phyloP scores from a whole-genome alignment of 2,329 filamentous ascomycete species.

The Apiospora aurea region DNA sequence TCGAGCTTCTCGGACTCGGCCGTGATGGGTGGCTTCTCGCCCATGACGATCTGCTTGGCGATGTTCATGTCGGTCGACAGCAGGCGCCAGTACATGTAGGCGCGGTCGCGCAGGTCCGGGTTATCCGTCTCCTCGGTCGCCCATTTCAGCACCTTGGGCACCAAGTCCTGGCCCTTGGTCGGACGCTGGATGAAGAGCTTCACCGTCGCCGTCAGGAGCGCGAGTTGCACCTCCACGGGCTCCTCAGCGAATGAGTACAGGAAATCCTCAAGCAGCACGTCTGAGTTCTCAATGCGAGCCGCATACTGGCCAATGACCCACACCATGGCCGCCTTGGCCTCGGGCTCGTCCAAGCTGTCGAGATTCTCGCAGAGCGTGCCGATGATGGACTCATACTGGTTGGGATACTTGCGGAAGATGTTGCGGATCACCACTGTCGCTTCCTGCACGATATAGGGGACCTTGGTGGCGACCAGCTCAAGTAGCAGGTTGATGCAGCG shows the following conservation, averaged over 20 bases:
- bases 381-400: constrained; percentile 98
- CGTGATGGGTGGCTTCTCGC: constrained; percentile 94
- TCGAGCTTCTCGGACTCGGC: constrained; percentile 96
- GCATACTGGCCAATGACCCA: constrained; percentile 99
- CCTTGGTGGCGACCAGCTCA: constrained; percentile 95
- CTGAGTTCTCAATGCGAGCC: constrained; percentile 95
- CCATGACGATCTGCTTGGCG: constrained; percentile 92
- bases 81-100: constrained; percentile 99
- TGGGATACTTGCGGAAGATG: constrained; percentile 98
- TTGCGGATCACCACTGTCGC: constrained; percentile 98
- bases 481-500: constrained; percentile 92
- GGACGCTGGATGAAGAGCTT: constrained; percentile 98
- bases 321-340: constrained; percentile 98
- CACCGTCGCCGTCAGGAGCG: constrained; percentile 92
- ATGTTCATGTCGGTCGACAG: constrained; percentile 89
- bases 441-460: constrained; percentile 98
- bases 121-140: constrained; percentile 99
- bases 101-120: constrained; percentile 91
- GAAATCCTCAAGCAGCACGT: constrained; percentile 93
- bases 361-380: constrained; percentile 94
- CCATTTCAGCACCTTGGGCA: constrained; percentile 96
- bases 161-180: constrained; percentile 90
- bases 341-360: constrained; percentile 94
- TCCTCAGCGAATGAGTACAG: constrained; percentile 93
- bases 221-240: constrained; percentile 92